phyloP scores from a whole-genome alignment of 495 filamentous ascomycete genomes.

The Talaromyces ruber region DNA sequence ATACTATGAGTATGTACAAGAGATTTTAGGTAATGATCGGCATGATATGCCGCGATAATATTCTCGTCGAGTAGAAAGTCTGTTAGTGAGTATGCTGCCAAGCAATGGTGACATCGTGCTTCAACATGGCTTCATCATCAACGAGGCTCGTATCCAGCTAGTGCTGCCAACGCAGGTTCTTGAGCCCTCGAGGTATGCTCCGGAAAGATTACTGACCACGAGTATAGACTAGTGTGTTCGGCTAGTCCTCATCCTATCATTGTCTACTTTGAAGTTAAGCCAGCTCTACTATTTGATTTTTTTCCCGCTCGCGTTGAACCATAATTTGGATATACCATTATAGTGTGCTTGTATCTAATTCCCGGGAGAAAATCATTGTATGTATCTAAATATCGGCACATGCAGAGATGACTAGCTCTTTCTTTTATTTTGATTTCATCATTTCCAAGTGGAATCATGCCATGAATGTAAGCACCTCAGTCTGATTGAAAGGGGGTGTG shows the following conservation, averaged over 20 bases:
- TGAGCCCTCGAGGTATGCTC: not conserved
- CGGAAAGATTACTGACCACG: not conserved
- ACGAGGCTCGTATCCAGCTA: not conserved
- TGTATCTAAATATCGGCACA: not conserved
- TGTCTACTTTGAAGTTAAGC: not conserved
- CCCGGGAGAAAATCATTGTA: not conserved
- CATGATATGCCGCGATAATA: not conserved
- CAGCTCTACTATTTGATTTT: not conserved
- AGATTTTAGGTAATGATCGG: not conserved
- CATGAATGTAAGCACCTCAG: not conserved
- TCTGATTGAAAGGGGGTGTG: not conserved
- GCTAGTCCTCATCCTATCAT: not conserved
- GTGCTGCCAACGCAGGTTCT: not conserved
- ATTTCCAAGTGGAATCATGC: conserved; percentile 1
- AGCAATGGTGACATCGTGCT: conserved; percentile 3
- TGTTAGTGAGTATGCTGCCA: too few species aligned
- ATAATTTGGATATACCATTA: not conserved
- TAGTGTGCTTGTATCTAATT: not conserved
- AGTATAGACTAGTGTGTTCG: not conserved
- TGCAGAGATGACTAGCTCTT: not conserved
- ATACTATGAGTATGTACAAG: not conserved
- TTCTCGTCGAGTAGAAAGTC: not conserved
- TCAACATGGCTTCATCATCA: not conserved
- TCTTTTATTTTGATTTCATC: not conserved
- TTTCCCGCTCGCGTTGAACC: not conserved